These are phyloP conservation scores for Penicillium cinerascens DNA, from an alignment of 495 filamentous ascomycete genomes.

Conservation along the genomic window DNA sequence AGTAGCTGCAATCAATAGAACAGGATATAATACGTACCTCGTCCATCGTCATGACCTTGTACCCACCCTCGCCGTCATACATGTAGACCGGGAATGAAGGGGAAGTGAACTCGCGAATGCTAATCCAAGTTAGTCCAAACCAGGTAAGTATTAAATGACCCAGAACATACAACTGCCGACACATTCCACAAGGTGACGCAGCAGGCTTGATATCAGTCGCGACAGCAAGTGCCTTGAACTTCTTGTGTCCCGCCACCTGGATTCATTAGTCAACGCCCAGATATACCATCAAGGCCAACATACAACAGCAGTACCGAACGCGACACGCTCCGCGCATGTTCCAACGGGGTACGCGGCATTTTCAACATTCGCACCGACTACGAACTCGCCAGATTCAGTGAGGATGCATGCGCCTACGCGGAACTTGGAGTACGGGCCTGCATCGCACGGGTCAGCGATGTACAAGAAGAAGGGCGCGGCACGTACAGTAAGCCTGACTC, in stretches of 20 bases:
- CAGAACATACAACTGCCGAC: conserved; percentile 39
- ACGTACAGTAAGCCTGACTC: conserved; percentile 69
- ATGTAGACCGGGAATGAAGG: conserved; percentile 76
- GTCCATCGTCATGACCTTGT: conserved; percentile 66
- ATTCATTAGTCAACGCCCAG: background rate
- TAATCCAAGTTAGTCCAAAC: conserved; percentile 21
- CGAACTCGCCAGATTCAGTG: conserved; percentile 54
- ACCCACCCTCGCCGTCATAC: conserved; percentile 74
- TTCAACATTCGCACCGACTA: conserved; percentile 86
- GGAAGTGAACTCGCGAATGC: conserved; percentile 75
- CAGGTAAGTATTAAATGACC: background rate
- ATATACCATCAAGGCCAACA: conserved; percentile 4
- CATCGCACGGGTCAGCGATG: background rate
- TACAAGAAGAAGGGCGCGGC: background rate
- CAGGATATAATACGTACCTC: conserved; percentile 51
- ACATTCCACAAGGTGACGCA: conserved; percentile 74
- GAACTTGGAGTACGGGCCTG: conserved; percentile 89
- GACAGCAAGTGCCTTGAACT: conserved; percentile 82
- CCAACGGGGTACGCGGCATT: conserved; percentile 91
- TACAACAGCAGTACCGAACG: conserved; percentile 77
- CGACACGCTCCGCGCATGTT: conserved; percentile 89
- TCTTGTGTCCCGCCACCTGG: conserved; percentile 57
- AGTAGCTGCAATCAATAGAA: background rate
- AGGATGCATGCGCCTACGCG: conserved; percentile 83
- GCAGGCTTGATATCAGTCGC: conserved; percentile 72